Evolutionary conservation across 805 yeast genomes (phyloP).

Genomic region (Nakazawaea siamensis): DNA sequence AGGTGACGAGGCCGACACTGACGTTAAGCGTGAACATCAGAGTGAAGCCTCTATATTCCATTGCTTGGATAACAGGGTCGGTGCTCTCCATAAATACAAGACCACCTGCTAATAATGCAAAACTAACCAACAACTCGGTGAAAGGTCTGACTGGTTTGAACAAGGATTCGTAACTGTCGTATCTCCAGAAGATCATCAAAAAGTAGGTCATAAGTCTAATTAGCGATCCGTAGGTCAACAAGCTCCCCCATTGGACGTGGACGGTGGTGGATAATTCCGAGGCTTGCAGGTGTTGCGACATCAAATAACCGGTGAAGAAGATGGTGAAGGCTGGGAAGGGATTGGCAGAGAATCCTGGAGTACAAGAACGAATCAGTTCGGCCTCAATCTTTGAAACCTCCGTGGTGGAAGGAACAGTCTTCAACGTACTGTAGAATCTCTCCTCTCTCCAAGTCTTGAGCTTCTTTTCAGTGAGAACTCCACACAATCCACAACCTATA

Average conservation of each 20-base stretch:
- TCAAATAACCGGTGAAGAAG: constrained; percentile 92
- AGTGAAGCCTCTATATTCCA: constrained; percentile 77
- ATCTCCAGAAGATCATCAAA: constrained; percentile 38
- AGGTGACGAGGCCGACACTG: constrained; percentile 67
- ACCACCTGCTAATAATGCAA: constrained; percentile 83
- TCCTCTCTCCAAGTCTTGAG: constrained; percentile 49
- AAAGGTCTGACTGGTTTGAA: constrained; percentile 62
- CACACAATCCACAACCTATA: constrained; percentile 89
- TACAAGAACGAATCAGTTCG: constrained; percentile 19
- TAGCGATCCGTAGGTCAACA: constrained; percentile 75
- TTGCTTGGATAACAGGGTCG: constrained; percentile 73
- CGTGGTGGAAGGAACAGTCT: constrained; percentile 8
- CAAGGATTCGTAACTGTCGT: constrained; percentile 19
- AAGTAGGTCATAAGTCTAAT: constrained; percentile 63
- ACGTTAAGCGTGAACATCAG: constrained; percentile 88
- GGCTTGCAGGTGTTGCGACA: constrained; percentile 93
- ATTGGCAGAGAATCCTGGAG: constrained; percentile 82
- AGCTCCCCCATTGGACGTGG: constrained; percentile 89
- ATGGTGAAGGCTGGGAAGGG: constrained; percentile 92
- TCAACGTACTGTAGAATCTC: constrained; percentile 15
- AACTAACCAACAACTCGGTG: constrained; percentile 75
- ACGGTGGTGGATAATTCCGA: constrained; percentile 67
- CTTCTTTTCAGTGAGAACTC: constrained; percentile 70
- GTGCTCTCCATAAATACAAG: constrained; percentile 87
- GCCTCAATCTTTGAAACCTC: constrained; percentile 14